Evolutionary conservation across 2,329 filamentous ascomycete species (phyloP), one percentile per base, ranked within the genome.

Genomic region (Apiospora phragmitis): DNA sequence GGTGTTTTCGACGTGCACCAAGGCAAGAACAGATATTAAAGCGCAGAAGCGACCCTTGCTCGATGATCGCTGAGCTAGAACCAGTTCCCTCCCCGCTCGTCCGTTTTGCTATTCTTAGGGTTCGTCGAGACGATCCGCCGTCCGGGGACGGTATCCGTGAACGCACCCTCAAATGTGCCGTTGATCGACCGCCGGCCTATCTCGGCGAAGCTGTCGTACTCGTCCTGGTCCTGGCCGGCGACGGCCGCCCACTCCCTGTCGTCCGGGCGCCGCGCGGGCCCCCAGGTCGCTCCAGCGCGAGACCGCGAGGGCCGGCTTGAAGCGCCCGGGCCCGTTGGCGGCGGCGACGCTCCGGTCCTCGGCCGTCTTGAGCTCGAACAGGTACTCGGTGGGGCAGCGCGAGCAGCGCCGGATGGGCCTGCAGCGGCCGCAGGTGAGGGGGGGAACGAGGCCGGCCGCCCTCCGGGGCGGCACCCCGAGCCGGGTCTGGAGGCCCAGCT

Each of bases 281-380:
- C 65, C 65, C 24, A 67, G 65, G 38, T 67, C 65, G 65, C 65
- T 67, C 65, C 65, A 67, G 7, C 65, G 65, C 65, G 65, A 14
- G 24, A 67, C 65, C 41, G 14, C 32, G 65, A 67, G 65, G 14
- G 65, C 65, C 65, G 11, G 65, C 65, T 21, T 21, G 65, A 67
- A 67, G 41, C 65, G 65, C 41, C 43, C 41, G 41, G 65, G 41
- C 38, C 65, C 65, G 65, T 45, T 67, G 49, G 49, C 5, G 41
- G 41, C 41, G 24, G 41, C 24, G 14, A 67, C 65, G 41, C 41
- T 67, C 14, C 43, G 41, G 65, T 67, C 65, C 65, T 67, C 65
- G 65, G 65, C 41, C 65, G 43, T 67, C 65, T 67, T 67, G 41
- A 67, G 65, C 65, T 67, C 65, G 65, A 67, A 67, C 16, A 67